phyloP scores from a whole-genome alignment of 1,284 basidiomycete species.

The Schizophyllum amplum region DNA sequence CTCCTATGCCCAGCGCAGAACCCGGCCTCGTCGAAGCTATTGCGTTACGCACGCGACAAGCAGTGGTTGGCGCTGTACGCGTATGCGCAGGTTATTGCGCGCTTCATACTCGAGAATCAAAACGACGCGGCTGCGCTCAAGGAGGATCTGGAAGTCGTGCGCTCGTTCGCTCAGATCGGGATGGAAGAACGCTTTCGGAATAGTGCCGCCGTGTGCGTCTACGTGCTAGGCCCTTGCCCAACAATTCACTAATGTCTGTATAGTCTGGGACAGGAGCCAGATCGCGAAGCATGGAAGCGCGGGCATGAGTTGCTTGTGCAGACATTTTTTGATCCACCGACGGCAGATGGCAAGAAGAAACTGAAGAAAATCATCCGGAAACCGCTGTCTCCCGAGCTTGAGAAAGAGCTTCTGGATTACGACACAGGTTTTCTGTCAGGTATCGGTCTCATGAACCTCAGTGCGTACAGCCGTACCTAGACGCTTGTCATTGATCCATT shows the following conservation, averaged over 20 bases:
- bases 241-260: neutral
- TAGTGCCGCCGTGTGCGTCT: conserved; percentile 17
- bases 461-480: conserved; percentile 24
- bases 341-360: conserved; percentile 21
- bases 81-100: conserved; percentile 56
- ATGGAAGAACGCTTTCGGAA: conserved; percentile 55
- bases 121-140: conserved; percentile 33
- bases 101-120: conserved; percentile 52
- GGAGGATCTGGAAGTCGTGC: conserved; percentile 42
- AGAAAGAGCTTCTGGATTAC: conserved; percentile 61
- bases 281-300: conserved; percentile 54
- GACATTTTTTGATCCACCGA: conserved; percentile 33
- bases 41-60: conserved; percentile 48
- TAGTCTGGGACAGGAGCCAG: conserved; percentile 37
- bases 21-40: conserved; percentile 51
- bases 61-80: conserved; percentile 76
- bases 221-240: conserved; percentile 1
- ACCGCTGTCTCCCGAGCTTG: conserved; percentile 43
- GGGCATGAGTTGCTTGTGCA: conserved; percentile 49
- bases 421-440: conserved; percentile 61
- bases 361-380: conserved; percentile 49
- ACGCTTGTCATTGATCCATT: neutral
- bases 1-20: conserved; percentile 73
- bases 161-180: conserved; percentile 50
- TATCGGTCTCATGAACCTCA: conserved; percentile 80